phyloP scores from a whole-genome alignment of 2,329 filamentous ascomycete genomes.

The Ceratocystis colombiana region DNA sequence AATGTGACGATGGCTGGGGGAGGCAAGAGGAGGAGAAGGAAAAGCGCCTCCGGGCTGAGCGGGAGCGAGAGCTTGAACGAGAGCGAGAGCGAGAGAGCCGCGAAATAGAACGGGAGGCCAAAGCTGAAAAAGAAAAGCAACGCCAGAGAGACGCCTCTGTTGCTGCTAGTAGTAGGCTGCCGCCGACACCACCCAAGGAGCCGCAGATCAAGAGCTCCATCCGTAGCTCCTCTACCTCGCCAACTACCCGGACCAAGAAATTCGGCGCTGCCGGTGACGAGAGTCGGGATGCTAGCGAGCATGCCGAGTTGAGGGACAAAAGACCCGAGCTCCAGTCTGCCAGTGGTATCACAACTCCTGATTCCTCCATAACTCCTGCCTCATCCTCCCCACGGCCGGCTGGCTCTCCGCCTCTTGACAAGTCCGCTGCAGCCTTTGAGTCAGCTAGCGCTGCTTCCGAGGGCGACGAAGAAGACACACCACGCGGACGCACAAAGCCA shows the following conservation, averaged over 20 bases:
- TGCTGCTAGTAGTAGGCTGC: background rate
- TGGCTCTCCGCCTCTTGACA: background rate
- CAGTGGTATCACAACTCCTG: background rate
- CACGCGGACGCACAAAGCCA: constrained; percentile 1
- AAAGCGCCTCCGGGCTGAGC: background rate
- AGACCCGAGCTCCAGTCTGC: background rate
- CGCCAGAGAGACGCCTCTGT: background rate
- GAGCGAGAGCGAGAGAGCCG: constrained; percentile 10
- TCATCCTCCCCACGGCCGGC: background rate
- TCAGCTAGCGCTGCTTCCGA: background rate
- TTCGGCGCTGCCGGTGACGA: background rate
- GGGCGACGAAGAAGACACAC: background rate
- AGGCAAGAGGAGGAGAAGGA: constrained; percentile 8
- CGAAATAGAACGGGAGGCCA: background rate
- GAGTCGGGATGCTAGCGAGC: background rate
- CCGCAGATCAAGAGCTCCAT: constrained; percentile 11
- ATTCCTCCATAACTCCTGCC: background rate
- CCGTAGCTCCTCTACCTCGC: background rate
- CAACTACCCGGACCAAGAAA: background rate
- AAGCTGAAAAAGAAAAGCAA: background rate
- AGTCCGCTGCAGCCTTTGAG: background rate
- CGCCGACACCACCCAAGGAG: constrained; percentile 16
- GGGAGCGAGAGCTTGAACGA: constrained; percentile 5
- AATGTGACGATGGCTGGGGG: background rate
- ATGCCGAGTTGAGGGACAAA: background rate